Evolutionary conservation across 1,139 yeast genomes (phyloP).

Genomic region (Maudiozyma humilis): DNA sequence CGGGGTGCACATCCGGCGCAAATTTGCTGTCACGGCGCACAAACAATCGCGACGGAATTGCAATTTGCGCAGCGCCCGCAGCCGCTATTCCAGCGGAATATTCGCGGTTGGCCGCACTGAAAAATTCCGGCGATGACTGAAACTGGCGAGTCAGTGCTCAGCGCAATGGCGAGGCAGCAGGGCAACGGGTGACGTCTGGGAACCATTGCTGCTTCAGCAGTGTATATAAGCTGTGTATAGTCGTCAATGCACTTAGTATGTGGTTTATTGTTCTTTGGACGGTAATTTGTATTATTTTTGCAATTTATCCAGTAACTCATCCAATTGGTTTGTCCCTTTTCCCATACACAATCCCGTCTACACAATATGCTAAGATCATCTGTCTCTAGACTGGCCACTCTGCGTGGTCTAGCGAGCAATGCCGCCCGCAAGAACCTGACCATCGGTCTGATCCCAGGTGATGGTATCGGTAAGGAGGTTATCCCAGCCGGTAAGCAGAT

Average conservation of each 20-base stretch:
- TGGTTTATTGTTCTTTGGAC: no score
- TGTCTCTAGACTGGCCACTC: conserved; percentile 17
- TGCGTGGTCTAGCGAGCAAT: conserved; percentile 20
- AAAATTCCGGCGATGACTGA: neutral
- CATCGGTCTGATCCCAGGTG: conserved; percentile 82
- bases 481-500: conserved; percentile 89
- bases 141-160: no score
- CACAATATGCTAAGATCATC: conserved; percentile 23
- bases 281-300: no score
- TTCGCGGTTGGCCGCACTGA: neutral
- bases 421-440: conserved; percentile 25
- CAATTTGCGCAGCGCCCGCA: no score
- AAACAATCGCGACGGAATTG: no score
- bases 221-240: neutral
- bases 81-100: neutral
- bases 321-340: no score
- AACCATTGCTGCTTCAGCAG: neutral
- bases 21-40: no score
- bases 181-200: neutral
- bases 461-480: conserved; percentile 95
- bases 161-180: no score
- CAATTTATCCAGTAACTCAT: no score
- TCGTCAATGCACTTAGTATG: no score
- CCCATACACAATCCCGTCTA: neutral
- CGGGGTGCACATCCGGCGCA: no score